phyloP scores from a whole-genome alignment of 768 basidiomycete genomes.

The Cystoderma amianthinum region DNA sequence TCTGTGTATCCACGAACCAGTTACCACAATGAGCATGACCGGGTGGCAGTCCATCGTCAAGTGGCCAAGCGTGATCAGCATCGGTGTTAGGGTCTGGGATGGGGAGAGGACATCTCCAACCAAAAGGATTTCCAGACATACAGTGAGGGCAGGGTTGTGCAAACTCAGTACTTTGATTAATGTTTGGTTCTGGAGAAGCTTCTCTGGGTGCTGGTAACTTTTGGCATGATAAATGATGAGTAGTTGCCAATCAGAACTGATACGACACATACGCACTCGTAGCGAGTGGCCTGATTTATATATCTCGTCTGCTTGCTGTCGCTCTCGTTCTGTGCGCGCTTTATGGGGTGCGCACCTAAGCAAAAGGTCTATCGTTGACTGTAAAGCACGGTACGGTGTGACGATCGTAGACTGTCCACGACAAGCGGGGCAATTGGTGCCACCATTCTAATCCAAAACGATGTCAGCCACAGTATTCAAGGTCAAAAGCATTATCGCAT shows the following conservation, averaged over 20 bases:
- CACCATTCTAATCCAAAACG: constrained; percentile 56
- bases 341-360: constrained; percentile 66
- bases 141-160: constrained; percentile 82
- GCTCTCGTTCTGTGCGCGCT: constrained; percentile 62
- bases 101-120: constrained; percentile 79
- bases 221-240: neutral
- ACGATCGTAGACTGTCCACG: constrained; percentile 64
- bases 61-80: constrained; percentile 66
- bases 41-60: constrained; percentile 73
- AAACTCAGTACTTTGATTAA: constrained; percentile 57
- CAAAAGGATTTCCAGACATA: constrained; percentile 56
- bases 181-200: constrained; percentile 67
- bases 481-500: neutral
- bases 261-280: constrained; percentile 41
- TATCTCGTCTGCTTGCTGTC: constrained; percentile 76
- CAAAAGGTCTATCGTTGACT: constrained; percentile 65
- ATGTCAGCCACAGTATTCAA: constrained; percentile 4
- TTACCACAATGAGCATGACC: constrained; percentile 80
- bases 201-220: constrained; percentile 75
- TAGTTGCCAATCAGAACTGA: neutral
- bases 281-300: constrained; percentile 58
- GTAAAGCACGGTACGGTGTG: constrained; percentile 65
- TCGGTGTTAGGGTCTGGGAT: constrained; percentile 66
- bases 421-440: constrained; percentile 80
- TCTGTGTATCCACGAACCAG: constrained; percentile 41